phyloP scores from a whole-genome alignment of 257 asterid genomes.

The Forsythia viridissima region DNA sequence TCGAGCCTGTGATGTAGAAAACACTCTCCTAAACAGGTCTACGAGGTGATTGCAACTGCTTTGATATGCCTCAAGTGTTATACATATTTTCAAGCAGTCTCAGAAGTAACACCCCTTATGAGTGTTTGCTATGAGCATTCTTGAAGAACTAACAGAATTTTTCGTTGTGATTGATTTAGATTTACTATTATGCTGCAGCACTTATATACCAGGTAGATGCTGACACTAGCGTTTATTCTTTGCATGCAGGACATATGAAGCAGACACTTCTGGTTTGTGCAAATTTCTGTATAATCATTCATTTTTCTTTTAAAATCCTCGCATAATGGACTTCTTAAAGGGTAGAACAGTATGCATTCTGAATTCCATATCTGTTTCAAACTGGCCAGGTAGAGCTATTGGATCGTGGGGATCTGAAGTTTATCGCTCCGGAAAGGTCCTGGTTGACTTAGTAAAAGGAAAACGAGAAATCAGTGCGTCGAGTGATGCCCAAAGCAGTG shows the following conservation, averaged over 20 bases:
- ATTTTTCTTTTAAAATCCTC: not conserved
- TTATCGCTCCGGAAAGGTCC: conserved; percentile 82
- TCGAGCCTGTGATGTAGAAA: conserved; percentile 84
- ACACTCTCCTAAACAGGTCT: conserved; percentile 61
- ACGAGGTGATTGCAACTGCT: conserved; percentile 57
- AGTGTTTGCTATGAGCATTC: not conserved
- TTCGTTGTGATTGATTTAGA: not conserved
- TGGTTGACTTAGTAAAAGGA: conserved; percentile 86
- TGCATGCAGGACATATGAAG: conserved; percentile 79
- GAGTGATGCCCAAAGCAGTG: conserved; percentile 32
- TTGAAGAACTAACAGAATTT: not conserved
- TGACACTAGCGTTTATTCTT: not conserved
- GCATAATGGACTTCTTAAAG: not conserved
- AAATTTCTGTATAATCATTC: not conserved
- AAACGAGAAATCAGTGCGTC: conserved; percentile 87
- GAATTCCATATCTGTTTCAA: not conserved
- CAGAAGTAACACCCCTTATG: not conserved
- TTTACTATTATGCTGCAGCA: conserved; percentile 44
- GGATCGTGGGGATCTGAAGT: conserved; percentile 83
- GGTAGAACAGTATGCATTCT: not conserved
- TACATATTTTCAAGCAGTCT: not conserved
- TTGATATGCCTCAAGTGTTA: not conserved
- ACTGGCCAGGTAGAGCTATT: conserved; percentile 52
- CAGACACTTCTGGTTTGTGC: conserved; percentile 64
- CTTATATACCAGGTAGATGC: not conserved